Percentiles rank a stretch among this genome's conserved stretches.
Evolutionary conservation across 2,329 filamentous ascomycete species (phyloP).

Genomic region (Calonectria multiphialidica): DNA sequence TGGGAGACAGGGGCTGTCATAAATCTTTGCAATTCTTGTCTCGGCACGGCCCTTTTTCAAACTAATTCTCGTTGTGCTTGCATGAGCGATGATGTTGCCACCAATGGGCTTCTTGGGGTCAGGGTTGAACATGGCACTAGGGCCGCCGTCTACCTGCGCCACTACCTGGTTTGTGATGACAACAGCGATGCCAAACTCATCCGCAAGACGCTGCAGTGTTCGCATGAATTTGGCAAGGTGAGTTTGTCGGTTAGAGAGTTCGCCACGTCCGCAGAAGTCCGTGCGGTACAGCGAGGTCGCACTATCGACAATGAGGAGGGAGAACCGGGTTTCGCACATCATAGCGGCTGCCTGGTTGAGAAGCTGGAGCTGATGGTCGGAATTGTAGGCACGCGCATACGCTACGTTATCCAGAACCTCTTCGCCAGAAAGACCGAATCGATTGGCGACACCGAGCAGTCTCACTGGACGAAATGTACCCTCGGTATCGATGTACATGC

Average conservation of each 20-base stretch:
- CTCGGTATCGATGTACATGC: constrained; percentile 98
- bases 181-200: constrained; percentile 94
- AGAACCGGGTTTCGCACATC: constrained; percentile 99
- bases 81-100: constrained; percentile 98
- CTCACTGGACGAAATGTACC: constrained; percentile 96
- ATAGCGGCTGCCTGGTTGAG: constrained; percentile 95
- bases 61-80: constrained; percentile 93
- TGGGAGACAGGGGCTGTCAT: constrained; percentile 96
- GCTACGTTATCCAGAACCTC: constrained; percentile 99
- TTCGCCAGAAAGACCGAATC: constrained; percentile 94
- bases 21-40: constrained; percentile 98
- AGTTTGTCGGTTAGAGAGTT: constrained; percentile 92
- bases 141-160: constrained; percentile 96
- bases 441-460: constrained; percentile 89
- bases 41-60: constrained; percentile 96
- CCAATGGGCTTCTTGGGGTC: constrained; percentile 99
- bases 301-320: constrained; percentile 93
- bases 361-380: constrained; percentile 95
- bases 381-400: constrained; percentile 98
- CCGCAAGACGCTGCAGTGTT: constrained; percentile 81
- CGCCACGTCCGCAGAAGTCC: constrained; percentile 96
- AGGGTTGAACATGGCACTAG: constrained; percentile 98
- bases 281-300: constrained; percentile 96
- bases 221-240: constrained; percentile 92
- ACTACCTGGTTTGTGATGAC: constrained; percentile 99